These are phyloP conservation scores for Xylogone sp. DNA, from an alignment of 2,329 filamentous ascomycete genomes.

Conservation along the genomic window DNA sequence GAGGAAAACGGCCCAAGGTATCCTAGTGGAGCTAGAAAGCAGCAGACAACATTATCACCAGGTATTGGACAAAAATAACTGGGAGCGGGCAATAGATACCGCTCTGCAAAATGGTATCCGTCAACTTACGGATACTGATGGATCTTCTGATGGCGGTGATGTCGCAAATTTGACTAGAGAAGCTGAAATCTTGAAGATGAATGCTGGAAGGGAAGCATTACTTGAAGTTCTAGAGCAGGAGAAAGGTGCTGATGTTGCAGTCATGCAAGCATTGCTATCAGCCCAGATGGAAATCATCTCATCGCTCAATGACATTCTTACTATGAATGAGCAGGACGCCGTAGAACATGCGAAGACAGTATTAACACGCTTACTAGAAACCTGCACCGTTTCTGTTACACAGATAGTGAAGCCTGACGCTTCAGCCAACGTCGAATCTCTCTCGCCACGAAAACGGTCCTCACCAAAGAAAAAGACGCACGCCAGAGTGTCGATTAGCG, in stretches of 20 bases:
- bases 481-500: conserved; percentile 26
- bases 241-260: conserved; percentile 70
- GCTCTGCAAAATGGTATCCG: conserved; percentile 81
- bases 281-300: conserved; percentile 91
- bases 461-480: conserved; percentile 73
- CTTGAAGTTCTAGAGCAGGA: conserved; percentile 79
- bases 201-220: conserved; percentile 76
- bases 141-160: conserved; percentile 62
- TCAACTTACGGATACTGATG: conserved; percentile 72
- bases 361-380: conserved; percentile 73
- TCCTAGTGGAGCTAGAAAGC: conserved; percentile 82
- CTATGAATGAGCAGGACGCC: conserved; percentile 80
- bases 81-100: conserved; percentile 84
- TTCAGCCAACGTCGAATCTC: conserved; percentile 55
- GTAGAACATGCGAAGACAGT: conserved; percentile 74
- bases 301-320: conserved; percentile 75
- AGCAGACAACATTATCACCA: conserved; percentile 91
- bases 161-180: conserved; percentile 72
- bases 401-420: conserved; percentile 92
- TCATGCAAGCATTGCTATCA: conserved; percentile 78
- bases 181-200: conserved; percentile 78
- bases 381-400: conserved; percentile 68
- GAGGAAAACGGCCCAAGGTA: conserved; percentile 83
- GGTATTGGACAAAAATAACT: conserved; percentile 72
- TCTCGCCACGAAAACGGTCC: conserved; percentile 66